Evolutionary conservation across 495 filamentous ascomycete genomes (phyloP).

Genomic region (Daldinia childiae): DNA sequence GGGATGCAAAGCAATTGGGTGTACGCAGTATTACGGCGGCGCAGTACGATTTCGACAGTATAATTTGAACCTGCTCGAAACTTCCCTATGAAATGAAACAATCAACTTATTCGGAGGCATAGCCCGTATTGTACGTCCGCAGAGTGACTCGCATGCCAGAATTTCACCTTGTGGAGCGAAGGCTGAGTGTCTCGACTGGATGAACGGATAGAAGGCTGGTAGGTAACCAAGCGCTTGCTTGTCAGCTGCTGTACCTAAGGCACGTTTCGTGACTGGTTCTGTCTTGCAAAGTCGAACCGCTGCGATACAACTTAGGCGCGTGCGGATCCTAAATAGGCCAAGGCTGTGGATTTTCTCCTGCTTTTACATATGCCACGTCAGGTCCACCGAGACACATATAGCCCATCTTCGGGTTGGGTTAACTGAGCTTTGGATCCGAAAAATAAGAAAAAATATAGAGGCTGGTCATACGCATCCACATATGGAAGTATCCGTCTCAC

Average conservation of each 20-base stretch:
- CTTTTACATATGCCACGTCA: constrained; percentile 32
- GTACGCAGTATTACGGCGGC: constrained; percentile 26
- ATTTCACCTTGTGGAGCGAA: neutral
- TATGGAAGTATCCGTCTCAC: constrained; percentile 40
- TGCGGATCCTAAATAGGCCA: constrained; percentile 25
- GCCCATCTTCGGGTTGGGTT: constrained; percentile 11
- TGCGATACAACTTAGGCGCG: constrained; percentile 32
- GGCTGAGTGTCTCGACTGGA: constrained; percentile 8
- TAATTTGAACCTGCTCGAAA: constrained; percentile 10
- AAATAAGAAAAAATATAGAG: constrained; percentile 21
- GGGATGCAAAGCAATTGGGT: constrained; percentile 15
- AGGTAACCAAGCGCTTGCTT: constrained; percentile 29
- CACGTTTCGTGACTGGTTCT: constrained; percentile 32
- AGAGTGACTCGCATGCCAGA: neutral
- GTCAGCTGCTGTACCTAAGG: constrained; percentile 10
- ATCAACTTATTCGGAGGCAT: neutral
- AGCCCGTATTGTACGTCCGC: neutral
- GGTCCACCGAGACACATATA: constrained; percentile 7
- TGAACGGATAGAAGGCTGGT: constrained; percentile 14
- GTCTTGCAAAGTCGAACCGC: constrained; percentile 26
- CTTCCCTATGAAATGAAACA: constrained; percentile 9
- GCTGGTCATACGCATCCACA: constrained; percentile 37
- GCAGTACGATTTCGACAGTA: constrained; percentile 9
- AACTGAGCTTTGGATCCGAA: constrained; percentile 4
- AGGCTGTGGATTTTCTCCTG: constrained; percentile 4